Percentiles rank a stretch among this genome's conserved stretches.
These are phyloP conservation scores for Lipomyces sp. DNA, from an alignment of 805 yeast species.

Conservation along the genomic window DNA sequence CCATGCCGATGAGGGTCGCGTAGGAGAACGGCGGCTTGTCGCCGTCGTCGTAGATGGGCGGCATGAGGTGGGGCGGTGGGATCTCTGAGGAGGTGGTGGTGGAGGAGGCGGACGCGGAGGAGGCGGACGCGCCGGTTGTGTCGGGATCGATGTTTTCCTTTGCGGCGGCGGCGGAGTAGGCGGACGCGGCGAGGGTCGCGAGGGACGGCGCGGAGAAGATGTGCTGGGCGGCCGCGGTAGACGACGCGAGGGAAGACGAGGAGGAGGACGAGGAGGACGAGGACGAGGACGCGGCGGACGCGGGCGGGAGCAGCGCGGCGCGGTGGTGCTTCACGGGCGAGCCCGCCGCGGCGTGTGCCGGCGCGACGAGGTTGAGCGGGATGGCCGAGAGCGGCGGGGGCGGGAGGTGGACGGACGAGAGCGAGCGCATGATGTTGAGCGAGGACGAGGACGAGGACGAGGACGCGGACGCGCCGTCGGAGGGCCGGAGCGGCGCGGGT, in stretches of 20 bases:
- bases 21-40: conserved; percentile 91
- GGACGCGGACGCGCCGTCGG: conserved; percentile 7
- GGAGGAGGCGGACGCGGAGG: background rate
- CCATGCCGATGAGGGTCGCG: conserved; percentile 90
- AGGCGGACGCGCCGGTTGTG: conserved; percentile 2
- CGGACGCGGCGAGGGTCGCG: conserved; percentile 14
- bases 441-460: conserved; percentile 9
- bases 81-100: conserved; percentile 26
- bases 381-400: conserved; percentile 28
- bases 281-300: background rate
- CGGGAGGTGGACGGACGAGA: conserved; percentile 28
- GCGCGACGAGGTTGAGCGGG: conserved; percentile 14
- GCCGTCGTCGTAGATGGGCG: conserved; percentile 50
- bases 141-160: background rate
- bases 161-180: conserved; percentile 12
- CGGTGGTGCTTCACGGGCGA: too few species aligned
- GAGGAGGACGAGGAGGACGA: background rate
- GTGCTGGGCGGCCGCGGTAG: conserved; percentile 24
- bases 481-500: conserved; percentile 14
- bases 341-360: background rate
- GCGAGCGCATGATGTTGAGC: conserved; percentile 26
- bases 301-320: background rate
- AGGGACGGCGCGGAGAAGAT: conserved; percentile 6
- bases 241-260: background rate
- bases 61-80: conserved; percentile 44